Evolutionary conservation across 768 basidiomycete species (phyloP).

Genomic region (Mycena rosella): DNA sequence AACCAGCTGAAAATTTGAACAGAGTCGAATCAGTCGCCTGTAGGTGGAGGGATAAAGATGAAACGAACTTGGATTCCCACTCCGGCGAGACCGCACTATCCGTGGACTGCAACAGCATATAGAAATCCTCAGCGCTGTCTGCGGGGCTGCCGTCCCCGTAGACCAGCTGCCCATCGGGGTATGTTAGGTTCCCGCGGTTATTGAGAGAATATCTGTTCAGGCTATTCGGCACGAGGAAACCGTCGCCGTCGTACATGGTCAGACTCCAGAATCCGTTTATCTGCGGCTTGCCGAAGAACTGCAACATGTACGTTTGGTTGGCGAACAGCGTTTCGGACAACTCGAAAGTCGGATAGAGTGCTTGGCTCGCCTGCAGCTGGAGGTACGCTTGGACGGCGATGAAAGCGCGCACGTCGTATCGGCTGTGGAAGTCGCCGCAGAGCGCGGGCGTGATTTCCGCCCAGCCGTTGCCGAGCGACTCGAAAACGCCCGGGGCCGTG

Average conservation of each 20-base stretch:
- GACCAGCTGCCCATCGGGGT: slow-evolving; percentile 20
- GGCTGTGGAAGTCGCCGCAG: slow-evolving; percentile 12
- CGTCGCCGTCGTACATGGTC: slow-evolving; percentile 27
- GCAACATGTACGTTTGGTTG: slow-evolving; percentile 17
- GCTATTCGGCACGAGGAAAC: slow-evolving; percentile 15
- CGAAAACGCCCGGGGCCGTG: background rate
- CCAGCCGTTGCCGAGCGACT: slow-evolving; percentile 3
- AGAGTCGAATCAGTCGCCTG: too few species aligned
- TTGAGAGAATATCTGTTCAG: slow-evolving; percentile 4
- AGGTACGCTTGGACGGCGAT: slow-evolving; percentile 16
- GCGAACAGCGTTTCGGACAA: background rate
- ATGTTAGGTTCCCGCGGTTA: slow-evolving; percentile 23
- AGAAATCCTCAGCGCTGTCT: slow-evolving; percentile 9
- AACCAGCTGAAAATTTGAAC: too few species aligned
- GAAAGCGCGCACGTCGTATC: slow-evolving; percentile 12
- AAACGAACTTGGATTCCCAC: slow-evolving; percentile 29
- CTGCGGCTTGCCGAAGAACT: slow-evolving; percentile 24
- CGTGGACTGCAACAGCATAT: slow-evolving; percentile 23
- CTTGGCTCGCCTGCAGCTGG: slow-evolving; percentile 3
- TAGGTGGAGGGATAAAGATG: background rate
- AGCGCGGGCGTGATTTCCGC: background rate
- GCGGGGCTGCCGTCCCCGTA: background rate
- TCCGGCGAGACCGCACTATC: background rate
- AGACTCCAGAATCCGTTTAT: slow-evolving; percentile 28
- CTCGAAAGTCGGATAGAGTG: slow-evolving; percentile 17